Conservation (phyloP, 73 alveolate species). For the Paramecium pentaurelia region DNA sequence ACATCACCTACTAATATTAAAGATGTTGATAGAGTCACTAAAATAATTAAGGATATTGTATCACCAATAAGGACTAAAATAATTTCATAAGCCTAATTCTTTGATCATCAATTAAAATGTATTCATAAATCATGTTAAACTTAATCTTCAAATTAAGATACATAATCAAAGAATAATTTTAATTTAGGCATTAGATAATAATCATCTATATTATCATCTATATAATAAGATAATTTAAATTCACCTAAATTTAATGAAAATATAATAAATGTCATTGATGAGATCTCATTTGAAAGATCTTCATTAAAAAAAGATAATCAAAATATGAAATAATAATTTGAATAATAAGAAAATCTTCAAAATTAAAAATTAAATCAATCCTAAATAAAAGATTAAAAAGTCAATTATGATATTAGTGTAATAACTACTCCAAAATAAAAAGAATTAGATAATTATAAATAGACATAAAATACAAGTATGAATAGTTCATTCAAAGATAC, state of each 20-base stretch:
- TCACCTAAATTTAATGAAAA: constrained; percentile 34
- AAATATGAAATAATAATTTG: not conserved
- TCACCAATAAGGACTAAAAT: not conserved
- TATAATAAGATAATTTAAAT: not conserved
- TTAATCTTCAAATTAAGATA: not conserved
- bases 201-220: not conserved
- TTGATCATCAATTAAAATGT: not conserved
- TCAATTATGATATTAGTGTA: not conserved
- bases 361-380: not conserved
- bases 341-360: not conserved
- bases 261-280: not conserved
- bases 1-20: not conserved
- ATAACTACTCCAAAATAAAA: not conserved
- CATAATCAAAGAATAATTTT: not conserved
- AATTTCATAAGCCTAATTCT: not conserved
- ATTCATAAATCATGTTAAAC: not conserved
- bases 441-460: not conserved
- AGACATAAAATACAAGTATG: not conserved
- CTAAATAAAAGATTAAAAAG: not conserved
- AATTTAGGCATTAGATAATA: not conserved
- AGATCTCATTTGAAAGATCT: not conserved
- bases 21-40: not conserved
- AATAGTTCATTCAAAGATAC: constrained; percentile 27
- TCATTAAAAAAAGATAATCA: not conserved
- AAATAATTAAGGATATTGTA: constrained; percentile 6